A percentile compares a stretch with the other conserved stretches of the same genome.
Evolutionary conservation across 2,329 filamentous ascomycete genomes (phyloP).

Genomic region (Colletotrichum limetticola): DNA sequence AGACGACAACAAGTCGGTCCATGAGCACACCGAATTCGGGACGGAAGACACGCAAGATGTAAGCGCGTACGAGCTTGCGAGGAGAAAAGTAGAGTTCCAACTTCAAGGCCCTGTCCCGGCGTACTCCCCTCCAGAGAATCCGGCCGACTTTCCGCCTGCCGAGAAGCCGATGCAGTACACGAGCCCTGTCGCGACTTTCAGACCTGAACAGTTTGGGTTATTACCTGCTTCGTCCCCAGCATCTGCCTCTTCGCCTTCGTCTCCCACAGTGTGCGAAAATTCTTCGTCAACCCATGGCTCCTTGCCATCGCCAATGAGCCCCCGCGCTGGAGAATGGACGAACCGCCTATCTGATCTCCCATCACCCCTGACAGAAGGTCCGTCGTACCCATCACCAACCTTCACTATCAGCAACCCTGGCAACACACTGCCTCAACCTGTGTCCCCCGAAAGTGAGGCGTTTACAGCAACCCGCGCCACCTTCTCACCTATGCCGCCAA

Average conservation of each 20-base stretch:
- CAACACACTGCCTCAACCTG: slow-evolving; percentile 7
- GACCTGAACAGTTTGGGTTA: slow-evolving; percentile 44
- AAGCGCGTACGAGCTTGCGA: slow-evolving; percentile 62
- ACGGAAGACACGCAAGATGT: slow-evolving; percentile 52
- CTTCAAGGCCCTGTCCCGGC: slow-evolving; percentile 61
- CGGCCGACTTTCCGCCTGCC: slow-evolving; percentile 39
- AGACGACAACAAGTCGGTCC: slow-evolving; percentile 47
- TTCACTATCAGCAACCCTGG: slow-evolving; percentile 40
- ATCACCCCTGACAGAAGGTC: slow-evolving; percentile 50
- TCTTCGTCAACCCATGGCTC: slow-evolving; percentile 52
- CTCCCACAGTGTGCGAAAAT: slow-evolving; percentile 46
- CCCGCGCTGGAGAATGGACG: slow-evolving; percentile 55
- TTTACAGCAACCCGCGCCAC: slow-evolving; percentile 43
- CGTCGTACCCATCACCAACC: slow-evolving; percentile 34
- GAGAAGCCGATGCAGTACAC: slow-evolving; percentile 49
- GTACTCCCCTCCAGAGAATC: slow-evolving; percentile 54
- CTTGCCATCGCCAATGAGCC: slow-evolving; percentile 61
- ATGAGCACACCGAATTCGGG: slow-evolving; percentile 53
- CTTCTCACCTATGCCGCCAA: slow-evolving; percentile 39
- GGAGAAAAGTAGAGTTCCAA: slow-evolving; percentile 62
- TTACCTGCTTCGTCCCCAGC: slow-evolving; percentile 33
- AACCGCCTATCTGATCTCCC: slow-evolving; percentile 50
- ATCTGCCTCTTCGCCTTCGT: slow-evolving; percentile 40
- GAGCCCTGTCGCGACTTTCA: slow-evolving; percentile 47
- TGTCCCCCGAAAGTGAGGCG: slow-evolving; percentile 38